A percentile compares a stretch with the other conserved stretches of the same genome.
These are phyloP conservation scores for Arctium minus DNA, from an alignment of 129 eudicot species.

Conservation along the genomic window DNA sequence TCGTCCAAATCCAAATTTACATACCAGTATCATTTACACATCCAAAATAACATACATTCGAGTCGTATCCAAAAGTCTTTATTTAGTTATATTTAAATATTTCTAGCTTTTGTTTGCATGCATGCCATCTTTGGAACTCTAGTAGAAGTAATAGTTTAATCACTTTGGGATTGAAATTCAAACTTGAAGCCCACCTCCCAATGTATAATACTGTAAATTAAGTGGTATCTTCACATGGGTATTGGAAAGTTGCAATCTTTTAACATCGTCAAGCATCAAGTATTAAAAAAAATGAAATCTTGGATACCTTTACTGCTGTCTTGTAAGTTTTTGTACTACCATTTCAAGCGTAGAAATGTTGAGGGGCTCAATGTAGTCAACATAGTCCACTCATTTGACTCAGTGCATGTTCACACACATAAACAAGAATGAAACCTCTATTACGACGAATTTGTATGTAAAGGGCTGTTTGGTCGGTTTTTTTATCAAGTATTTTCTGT, in stretches of 20 bases:
- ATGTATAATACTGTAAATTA: slow-evolving; percentile 9
- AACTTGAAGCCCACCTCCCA: slow-evolving; percentile 11
- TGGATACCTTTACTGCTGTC: slow-evolving; percentile 19
- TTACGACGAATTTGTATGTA: not conserved
- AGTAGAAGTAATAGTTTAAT: slow-evolving; percentile 15
- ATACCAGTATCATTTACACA: too few species aligned
- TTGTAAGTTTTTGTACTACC: not conserved
- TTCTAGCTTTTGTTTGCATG: not conserved
- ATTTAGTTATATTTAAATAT: not conserved
- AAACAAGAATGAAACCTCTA: not conserved
- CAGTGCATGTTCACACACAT: not conserved
- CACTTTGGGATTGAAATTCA: slow-evolving; percentile 5
- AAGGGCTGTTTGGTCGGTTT: not conserved
- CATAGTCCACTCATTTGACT: not conserved
- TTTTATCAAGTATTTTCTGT: too few species aligned
- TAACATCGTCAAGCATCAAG: slow-evolving; percentile 13
- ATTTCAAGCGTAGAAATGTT: slow-evolving; percentile 11
- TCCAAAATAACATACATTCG: not conserved
- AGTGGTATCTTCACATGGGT: slow-evolving; percentile 42
- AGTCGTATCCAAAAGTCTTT: not conserved
- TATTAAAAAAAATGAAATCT: slow-evolving; percentile 12
- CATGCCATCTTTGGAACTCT: not conserved
- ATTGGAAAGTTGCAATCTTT: slow-evolving; percentile 31
- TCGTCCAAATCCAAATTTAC: not conserved
- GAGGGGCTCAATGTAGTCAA: slow-evolving; percentile 64